Percentiles rank a stretch among this genome's conserved stretches.
Conservation (phyloP, 2,329 filamentous ascomycete species). For the Fusarium sp. region DNA sequence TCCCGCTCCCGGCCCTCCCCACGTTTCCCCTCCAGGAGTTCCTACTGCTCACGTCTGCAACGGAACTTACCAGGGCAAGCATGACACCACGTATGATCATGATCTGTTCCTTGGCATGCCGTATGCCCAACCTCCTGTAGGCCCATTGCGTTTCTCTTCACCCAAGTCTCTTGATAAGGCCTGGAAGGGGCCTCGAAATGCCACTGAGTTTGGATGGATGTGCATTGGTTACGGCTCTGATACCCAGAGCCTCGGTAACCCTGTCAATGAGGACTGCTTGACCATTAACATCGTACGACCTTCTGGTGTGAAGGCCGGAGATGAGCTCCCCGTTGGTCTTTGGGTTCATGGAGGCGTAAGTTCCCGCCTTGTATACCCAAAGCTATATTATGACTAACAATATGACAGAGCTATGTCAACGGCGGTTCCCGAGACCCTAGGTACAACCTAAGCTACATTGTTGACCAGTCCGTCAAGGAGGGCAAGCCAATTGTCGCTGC, state of each 20-base stretch:
- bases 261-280: slow-evolving; percentile 39
- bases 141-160: slow-evolving; percentile 60
- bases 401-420: slow-evolving; percentile 34
- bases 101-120: slow-evolving; percentile 31
- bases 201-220: slow-evolving; percentile 55
- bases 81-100: slow-evolving; percentile 20
- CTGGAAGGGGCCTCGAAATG: slow-evolving; percentile 52
- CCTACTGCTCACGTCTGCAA: slow-evolving; percentile 13
- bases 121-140: slow-evolving; percentile 49
- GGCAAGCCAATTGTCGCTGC: slow-evolving; percentile 59
- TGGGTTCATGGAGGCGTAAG: slow-evolving; percentile 63
- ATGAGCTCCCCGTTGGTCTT: slow-evolving; percentile 62
- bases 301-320: slow-evolving; percentile 39
- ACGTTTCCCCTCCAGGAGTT: background rate
- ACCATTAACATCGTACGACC: slow-evolving; percentile 40
- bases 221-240: slow-evolving; percentile 61
- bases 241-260: slow-evolving; percentile 26
- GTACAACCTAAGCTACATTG: slow-evolving; percentile 69
- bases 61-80: slow-evolving; percentile 28
- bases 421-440: slow-evolving; percentile 45
- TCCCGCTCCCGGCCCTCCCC: background rate
- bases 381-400: slow-evolving; percentile 2
- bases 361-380: background rate
- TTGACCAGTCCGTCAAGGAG: slow-evolving; percentile 57
- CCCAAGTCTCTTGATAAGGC: slow-evolving; percentile 58